Evolutionary conservation across 345 rosid species (phyloP).

Genomic region (Salix suchowensis): DNA sequence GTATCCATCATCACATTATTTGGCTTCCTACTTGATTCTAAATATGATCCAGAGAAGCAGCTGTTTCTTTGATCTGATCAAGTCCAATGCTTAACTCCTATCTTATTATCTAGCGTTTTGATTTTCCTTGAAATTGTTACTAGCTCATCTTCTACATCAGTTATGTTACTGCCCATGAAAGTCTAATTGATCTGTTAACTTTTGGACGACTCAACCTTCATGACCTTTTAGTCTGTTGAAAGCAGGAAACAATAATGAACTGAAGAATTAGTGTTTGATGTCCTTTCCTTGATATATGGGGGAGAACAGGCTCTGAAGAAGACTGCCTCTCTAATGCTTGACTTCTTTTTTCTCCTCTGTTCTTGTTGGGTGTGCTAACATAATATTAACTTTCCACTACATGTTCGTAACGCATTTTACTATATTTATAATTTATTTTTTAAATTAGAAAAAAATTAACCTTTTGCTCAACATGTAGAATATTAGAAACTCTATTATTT

Average conservation of each 20-base stretch:
- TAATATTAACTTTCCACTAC: no score
- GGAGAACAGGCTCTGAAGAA: no score
- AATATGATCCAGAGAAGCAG: neutral
- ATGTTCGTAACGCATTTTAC: no score
- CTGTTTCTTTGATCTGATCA: neutral
- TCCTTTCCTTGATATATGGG: no score
- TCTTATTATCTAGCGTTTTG: neutral
- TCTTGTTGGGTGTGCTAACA: no score
- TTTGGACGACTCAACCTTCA: no score
- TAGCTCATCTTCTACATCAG: neutral
- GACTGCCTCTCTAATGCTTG: no score
- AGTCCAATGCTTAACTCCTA: neutral
- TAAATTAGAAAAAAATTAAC: no score
- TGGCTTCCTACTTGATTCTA: neutral
- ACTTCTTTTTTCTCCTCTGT: no score
- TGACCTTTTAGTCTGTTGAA: neutral
- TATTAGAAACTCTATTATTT: no score
- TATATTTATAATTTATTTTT: no score
- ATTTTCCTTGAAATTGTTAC: neutral
- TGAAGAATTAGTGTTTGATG: neutral
- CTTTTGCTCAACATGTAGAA: no score
- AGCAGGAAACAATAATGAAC: neutral
- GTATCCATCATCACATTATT: conserved; percentile 20
- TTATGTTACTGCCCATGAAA: neutral
- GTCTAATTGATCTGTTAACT: neutral